phyloP scores from a whole-genome alignment of 305 asterid species.

The Fraxinus floribunda region DNA sequence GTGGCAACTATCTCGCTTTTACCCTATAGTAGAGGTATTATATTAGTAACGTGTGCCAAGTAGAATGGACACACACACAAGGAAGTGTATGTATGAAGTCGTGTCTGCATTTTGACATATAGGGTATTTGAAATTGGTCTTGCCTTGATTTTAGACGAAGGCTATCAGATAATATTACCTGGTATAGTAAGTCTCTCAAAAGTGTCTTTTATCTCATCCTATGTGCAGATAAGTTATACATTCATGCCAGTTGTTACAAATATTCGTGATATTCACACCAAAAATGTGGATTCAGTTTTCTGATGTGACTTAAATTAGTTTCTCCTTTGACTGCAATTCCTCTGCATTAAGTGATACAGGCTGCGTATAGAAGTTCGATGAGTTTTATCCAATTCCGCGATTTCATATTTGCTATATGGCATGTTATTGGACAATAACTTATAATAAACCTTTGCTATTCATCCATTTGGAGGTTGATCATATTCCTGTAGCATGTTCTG shows the following conservation, averaged over 20 bases:
- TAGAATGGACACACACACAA: neutral
- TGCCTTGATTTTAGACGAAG: neutral
- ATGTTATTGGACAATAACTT: neutral
- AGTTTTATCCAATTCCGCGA: neutral
- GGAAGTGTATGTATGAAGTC: neutral
- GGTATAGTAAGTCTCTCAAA: neutral
- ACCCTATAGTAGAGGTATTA: conserved; percentile 91
- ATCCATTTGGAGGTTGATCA: neutral
- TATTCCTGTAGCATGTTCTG: neutral
- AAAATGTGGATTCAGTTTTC: neutral
- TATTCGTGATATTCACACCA: neutral
- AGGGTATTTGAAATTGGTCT: neutral
- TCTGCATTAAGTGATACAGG: neutral
- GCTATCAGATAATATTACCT: neutral
- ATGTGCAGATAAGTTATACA: neutral
- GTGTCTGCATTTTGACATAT: neutral
- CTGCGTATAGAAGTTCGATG: neutral
- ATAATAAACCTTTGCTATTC: neutral
- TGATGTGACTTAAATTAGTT: neutral
- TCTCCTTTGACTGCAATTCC: neutral
- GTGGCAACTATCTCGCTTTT: conserved; percentile 96
- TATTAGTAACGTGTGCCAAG: neutral
- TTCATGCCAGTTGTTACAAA: neutral
- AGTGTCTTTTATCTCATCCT: neutral
- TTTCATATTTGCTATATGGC: neutral